A percentile compares a stretch with the other conserved stretches of the same genome.
phyloP scores from a whole-genome alignment of 495 filamentous ascomycete species.

The Xylaria venustula region DNA sequence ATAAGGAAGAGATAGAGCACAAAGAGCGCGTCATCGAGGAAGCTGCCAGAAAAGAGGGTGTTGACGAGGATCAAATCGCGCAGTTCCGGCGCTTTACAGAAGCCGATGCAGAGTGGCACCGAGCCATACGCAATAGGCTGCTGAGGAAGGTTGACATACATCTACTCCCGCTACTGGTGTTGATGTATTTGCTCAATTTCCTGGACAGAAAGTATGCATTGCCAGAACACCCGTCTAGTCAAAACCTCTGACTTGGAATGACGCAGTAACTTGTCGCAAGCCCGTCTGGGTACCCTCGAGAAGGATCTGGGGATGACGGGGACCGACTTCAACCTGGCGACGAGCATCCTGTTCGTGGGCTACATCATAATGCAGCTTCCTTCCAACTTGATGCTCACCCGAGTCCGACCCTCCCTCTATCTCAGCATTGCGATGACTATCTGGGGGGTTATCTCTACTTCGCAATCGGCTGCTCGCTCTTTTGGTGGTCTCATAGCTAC shows the following conservation, averaged over 20 bases:
- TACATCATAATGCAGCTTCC: slow-evolving; percentile 58
- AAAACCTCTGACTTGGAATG: neutral
- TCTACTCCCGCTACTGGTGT: slow-evolving; percentile 39
- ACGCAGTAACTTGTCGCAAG: slow-evolving; percentile 39
- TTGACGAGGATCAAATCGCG: slow-evolving; percentile 22
- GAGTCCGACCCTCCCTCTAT: slow-evolving; percentile 29
- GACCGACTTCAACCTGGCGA: slow-evolving; percentile 54
- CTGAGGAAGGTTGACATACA: slow-evolving; percentile 42
- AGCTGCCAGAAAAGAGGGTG: slow-evolving; percentile 2
- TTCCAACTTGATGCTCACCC: slow-evolving; percentile 55
- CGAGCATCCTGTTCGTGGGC: slow-evolving; percentile 57
- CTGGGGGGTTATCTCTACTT: slow-evolving; percentile 61
- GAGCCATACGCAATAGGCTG: slow-evolving; percentile 22
- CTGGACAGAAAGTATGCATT: slow-evolving; percentile 38
- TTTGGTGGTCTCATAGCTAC: slow-evolving; percentile 56
- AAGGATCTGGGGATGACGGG: slow-evolving; percentile 44
- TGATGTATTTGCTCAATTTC: slow-evolving; percentile 48
- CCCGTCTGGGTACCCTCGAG: slow-evolving; percentile 44
- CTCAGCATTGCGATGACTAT: slow-evolving; percentile 56
- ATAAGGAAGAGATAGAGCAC: slow-evolving; percentile 17
- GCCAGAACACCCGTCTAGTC: neutral
- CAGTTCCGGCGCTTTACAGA: slow-evolving; percentile 25
- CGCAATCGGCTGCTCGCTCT: slow-evolving; percentile 52
- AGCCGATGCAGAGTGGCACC: slow-evolving; percentile 27
- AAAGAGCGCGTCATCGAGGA: slow-evolving; percentile 11